Evolutionary conservation across 148 eudicot species (phyloP).

Genomic region (Fagopyrum homotropicum): DNA sequence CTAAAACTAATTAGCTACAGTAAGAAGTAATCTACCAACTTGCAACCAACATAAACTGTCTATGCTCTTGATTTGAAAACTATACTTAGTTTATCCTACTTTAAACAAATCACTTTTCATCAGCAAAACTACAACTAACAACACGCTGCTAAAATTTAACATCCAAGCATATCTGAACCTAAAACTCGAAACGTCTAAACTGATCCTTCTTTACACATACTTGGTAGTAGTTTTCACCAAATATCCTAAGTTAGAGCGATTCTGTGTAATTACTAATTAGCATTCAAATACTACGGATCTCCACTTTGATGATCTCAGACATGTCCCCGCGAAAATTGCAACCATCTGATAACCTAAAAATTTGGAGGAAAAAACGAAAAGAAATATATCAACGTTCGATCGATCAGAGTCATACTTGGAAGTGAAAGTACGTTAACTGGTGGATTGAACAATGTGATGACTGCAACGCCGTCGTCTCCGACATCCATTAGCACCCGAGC

Average conservation of each 20-base stretch:
- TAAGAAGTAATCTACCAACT: no score
- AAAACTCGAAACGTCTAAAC: no score
- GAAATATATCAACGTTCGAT: background rate
- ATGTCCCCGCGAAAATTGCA: background rate
- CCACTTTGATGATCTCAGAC: background rate
- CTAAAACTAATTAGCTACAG: no score
- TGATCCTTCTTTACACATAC: background rate
- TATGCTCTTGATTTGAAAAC: background rate
- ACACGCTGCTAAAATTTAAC: background rate
- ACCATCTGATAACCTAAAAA: background rate
- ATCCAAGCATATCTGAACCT: background rate
- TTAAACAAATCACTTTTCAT: background rate
- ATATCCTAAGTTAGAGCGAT: background rate
- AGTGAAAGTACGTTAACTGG: slow-evolving; percentile 67
- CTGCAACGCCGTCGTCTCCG: slow-evolving; percentile 63
- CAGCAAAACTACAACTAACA: background rate
- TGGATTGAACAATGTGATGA: slow-evolving; percentile 70
- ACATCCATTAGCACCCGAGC: slow-evolving; percentile 57
- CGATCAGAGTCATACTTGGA: slow-evolving; percentile 27
- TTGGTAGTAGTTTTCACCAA: no score
- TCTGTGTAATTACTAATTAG: background rate
- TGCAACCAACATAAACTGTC: background rate
- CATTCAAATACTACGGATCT: background rate
- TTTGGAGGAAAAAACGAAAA: background rate
- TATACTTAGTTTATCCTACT: background rate